Evolutionary conservation across 257 asterid genomes (phyloP), one percentile per base, ranked within the genome.

Genomic region (Coffea eugenioides): DNA sequence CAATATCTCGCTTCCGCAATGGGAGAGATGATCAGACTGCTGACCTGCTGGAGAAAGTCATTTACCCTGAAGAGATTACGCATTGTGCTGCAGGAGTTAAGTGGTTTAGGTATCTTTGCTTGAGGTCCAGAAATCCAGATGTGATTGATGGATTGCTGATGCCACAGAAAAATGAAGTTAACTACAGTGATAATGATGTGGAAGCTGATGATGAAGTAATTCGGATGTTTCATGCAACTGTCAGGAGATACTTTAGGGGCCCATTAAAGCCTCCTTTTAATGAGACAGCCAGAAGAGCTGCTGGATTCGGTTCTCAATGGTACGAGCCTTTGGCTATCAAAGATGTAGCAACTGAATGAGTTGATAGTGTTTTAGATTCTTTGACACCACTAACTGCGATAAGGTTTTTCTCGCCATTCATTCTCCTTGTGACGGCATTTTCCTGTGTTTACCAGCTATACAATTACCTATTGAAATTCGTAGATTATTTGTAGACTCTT

Each of bases 201-300:
- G 80, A 74, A 43, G 71, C 66, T 51, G 66, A 79, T 20, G 87
- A 49, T 34, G 92, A 86, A 87, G 94, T 91, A 71, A 90, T 92
- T 66, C 82, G 82, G 62, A 92, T 87, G 90, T 95, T 95, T 77
- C 99, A 95, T 79, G 84, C 78, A 39, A 84, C 83, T 1, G 99
- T 95, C 56, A 87, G 92, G 83, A 85, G 83, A 62, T 85, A 89
- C 86, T 95, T 95, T 85, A 84, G 96, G 84, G 99, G 99, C 59
- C 98, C 99, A 25, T 81, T 95, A 69, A 95, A 95, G 86, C 97
- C 94, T 57, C 98, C 99, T 73, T 95, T 95, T 83, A 95, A 95
- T 20, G 94, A 90, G 89, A 85, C 83, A 69, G 99, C 99, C 51
- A 86, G 99, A 90, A 82, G 57, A 79, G 94, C 97, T 71, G 97